Percentiles rank a stretch among this genome's conserved stretches.
These are phyloP conservation scores for Malassezia nana DNA, from an alignment of 1,284 basidiomycete species.

Conservation along the genomic window DNA sequence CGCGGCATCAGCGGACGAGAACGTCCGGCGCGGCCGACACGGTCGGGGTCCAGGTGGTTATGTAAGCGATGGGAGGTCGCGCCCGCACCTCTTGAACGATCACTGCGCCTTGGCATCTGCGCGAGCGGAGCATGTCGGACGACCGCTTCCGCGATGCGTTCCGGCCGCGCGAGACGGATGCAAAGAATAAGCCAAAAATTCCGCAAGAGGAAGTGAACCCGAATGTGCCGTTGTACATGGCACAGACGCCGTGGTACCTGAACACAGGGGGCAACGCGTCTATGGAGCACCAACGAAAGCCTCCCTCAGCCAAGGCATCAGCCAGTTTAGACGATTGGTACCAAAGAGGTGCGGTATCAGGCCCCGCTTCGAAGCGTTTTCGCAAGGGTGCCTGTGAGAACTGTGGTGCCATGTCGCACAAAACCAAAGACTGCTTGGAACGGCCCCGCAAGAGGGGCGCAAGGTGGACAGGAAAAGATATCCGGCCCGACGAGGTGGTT, in stretches of 20 bases:
- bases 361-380: constrained; percentile 86
- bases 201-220: constrained; percentile 60
- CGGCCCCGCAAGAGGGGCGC: constrained; percentile 92
- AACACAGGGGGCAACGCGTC: constrained; percentile 68
- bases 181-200: neutral
- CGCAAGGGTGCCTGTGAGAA: constrained; percentile 98
- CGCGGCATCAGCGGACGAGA: constrained; percentile 2
- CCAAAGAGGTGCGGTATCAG: constrained; percentile 72
- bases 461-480: constrained; percentile 80
- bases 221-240: constrained; percentile 67
- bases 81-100: too few relatives aligned
- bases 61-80: constrained; percentile 6
- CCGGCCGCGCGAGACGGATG: constrained; percentile 7
- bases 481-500: constrained; percentile 79
- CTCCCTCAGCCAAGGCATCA: constrained; percentile 57
- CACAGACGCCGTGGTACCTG: constrained; percentile 94
- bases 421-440: constrained; percentile 82
- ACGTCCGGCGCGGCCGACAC: neutral
- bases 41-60: neutral
- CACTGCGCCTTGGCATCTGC: neutral
- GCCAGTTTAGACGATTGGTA: constrained; percentile 82
- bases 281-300: constrained; percentile 74
- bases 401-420: constrained; percentile 92
- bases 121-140: constrained; percentile 7
- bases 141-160: constrained; percentile 7